Conservation (phyloP, 2,329 filamentous ascomycete species). For the Juglanconis oblonga region DNA sequence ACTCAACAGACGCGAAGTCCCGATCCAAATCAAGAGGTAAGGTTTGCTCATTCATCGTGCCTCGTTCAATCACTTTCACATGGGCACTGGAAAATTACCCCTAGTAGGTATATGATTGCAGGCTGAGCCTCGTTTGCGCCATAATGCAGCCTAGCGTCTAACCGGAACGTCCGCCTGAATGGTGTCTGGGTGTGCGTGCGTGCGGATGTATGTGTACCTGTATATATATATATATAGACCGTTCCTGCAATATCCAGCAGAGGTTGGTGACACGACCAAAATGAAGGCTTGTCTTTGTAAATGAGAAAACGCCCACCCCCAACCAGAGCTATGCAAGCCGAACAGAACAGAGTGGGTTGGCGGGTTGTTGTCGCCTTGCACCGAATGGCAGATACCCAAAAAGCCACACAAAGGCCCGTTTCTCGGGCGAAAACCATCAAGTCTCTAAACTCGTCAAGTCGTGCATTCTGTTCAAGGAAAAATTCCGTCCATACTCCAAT, state of each 20-base stretch:
- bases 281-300: not conserved
- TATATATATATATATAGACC: not conserved
- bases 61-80: too few species aligned
- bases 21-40: too few species aligned
- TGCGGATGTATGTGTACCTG: not conserved
- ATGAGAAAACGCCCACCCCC: not conserved
- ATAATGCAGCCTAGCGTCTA: too few species aligned
- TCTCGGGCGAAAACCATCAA: not conserved
- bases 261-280: not conserved
- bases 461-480: constrained; percentile 20
- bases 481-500: constrained; percentile 49
- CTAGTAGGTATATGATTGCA: too few species aligned
- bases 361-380: not conserved
- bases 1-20: too few species aligned
- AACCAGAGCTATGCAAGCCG: not conserved
- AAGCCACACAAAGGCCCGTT: not conserved
- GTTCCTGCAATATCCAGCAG: not conserved
- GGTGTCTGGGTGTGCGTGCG: not conserved
- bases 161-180: not conserved
- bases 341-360: not conserved
- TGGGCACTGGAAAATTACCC: too few species aligned
- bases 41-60: too few species aligned
- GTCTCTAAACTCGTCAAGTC: not conserved
- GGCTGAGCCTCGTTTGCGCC: too few species aligned
- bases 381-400: not conserved